Evolutionary conservation across 2,329 filamentous ascomycete species (phyloP).

Genomic region (Alternaria infectoria): DNA sequence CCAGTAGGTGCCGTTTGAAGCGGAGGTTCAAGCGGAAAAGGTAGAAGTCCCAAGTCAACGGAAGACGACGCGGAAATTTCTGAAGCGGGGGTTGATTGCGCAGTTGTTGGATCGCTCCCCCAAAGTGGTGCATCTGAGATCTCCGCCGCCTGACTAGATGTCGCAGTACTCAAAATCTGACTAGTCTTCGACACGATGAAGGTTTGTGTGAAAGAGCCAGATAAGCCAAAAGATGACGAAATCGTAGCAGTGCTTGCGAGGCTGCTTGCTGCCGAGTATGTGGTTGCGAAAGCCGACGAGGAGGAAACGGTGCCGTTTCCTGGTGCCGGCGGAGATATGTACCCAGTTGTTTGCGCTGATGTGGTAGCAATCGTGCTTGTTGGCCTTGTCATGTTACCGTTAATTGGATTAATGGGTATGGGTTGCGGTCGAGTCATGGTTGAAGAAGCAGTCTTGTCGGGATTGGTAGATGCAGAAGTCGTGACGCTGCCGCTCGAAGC

Average conservation of each 20-base stretch:
- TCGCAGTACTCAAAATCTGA: background rate
- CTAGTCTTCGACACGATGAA: background rate
- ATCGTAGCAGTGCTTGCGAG: background rate
- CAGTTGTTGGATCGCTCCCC: background rate
- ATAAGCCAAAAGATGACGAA: background rate
- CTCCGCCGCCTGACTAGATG: background rate
- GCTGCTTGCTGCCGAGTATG: background rate
- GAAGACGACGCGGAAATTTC: background rate
- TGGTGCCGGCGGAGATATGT: background rate
- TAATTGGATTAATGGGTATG: background rate
- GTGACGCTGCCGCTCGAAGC: background rate
- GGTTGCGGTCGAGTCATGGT: background rate
- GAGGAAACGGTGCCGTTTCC: background rate
- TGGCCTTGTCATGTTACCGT: background rate
- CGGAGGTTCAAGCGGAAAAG: background rate
- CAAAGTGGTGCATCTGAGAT: background rate
- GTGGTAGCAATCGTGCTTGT: background rate
- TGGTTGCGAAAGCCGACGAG: background rate
- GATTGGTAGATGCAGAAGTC: background rate
- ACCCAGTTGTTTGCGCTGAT: background rate
- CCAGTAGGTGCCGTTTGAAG: background rate
- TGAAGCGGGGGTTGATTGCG: background rate
- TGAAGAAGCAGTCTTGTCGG: background rate
- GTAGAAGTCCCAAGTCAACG: background rate
- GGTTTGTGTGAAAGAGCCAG: background rate